Percentiles rank a stretch among this genome's conserved stretches.
These are phyloP conservation scores for Rhodotorula sp. DNA, from an alignment of 1,284 basidiomycete genomes.

Conservation along the genomic window DNA sequence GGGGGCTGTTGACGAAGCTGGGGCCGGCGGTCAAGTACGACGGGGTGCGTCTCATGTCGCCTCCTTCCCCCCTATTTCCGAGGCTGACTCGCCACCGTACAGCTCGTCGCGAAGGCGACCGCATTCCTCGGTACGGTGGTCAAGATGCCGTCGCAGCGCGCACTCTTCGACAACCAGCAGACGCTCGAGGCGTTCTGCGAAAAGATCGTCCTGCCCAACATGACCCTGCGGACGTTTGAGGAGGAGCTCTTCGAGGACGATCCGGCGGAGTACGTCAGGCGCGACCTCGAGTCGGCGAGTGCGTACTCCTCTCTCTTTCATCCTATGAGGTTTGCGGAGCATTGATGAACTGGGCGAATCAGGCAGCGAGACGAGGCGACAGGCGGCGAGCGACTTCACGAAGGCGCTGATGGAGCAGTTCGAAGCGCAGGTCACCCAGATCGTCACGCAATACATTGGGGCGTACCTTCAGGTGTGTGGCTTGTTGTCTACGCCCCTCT, in stretches of 20 bases:
- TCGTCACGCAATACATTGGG: conserved; percentile 80
- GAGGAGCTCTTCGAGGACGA: conserved; percentile 97
- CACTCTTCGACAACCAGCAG: conserved; percentile 62
- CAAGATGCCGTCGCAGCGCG: conserved; percentile 59
- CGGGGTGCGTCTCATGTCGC: conserved; percentile 58
- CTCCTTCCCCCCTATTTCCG: too few species aligned
- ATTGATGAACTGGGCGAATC: background rate
- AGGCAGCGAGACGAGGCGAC: conserved; percentile 73
- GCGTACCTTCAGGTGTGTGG: conserved; percentile 69
- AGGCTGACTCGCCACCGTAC: background rate
- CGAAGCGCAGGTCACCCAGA: conserved; percentile 78
- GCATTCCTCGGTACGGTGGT: conserved; percentile 92
- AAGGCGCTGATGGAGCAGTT: conserved; percentile 80
- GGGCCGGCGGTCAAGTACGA: conserved; percentile 75
- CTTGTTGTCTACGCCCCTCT: too few species aligned
- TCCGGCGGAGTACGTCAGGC: conserved; percentile 89
- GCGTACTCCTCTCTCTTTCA: conserved; percentile 37
- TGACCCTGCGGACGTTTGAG: conserved; percentile 80
- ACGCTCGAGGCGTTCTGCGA: conserved; percentile 82
- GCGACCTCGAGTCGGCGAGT: conserved; percentile 73
- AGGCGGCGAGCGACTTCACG: conserved; percentile 90
- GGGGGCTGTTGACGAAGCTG: conserved; percentile 80
- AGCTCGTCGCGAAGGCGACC: conserved; percentile 89
- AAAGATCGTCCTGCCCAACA: conserved; percentile 91
- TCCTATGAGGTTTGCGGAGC: background rate